phyloP scores from a whole-genome alignment of 106 monocot species.

The Phalaenopsis aphrodite region DNA sequence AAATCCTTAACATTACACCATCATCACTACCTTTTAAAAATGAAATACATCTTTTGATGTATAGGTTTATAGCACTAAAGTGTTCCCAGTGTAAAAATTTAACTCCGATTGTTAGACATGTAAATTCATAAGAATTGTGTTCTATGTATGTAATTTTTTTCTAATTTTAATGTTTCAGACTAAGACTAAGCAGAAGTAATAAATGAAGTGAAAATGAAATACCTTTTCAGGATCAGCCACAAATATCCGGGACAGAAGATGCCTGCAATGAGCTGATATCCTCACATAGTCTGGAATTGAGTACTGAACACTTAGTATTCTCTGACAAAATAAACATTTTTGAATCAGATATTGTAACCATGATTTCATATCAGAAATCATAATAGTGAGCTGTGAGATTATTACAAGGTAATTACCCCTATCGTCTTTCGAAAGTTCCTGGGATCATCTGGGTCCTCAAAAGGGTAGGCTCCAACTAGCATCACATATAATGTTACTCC shows the following conservation, averaged over 20 bases:
- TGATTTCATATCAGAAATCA: not conserved
- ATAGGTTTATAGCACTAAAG: no score
- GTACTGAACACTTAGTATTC: conserved; percentile 66
- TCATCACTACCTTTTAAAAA: no score
- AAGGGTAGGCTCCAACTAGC: conserved; percentile 75
- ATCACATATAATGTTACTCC: conserved; percentile 87
- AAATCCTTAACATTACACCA: no score
- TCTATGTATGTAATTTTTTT: no score
- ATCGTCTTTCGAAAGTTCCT: conserved; percentile 72
- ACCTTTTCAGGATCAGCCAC: conserved; percentile 62
- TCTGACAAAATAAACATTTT: conserved; percentile 21
- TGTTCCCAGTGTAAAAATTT: no score
- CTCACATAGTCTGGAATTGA: conserved; percentile 57
- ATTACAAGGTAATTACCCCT: conserved; percentile 15
- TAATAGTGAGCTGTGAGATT: not conserved
- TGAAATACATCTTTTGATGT: no score
- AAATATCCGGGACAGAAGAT: conserved; percentile 60
- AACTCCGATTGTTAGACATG: no score
- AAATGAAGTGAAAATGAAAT: not conserved
- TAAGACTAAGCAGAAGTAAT: not conserved
- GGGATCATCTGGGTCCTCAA: conserved; percentile 78
- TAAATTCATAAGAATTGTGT: no score
- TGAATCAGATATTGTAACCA: not conserved
- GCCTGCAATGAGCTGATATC: conserved; percentile 46
- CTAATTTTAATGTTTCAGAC: not conserved